Conservation (phyloP, 257 asterid genomes). For the Rauvolfia tetraphylla region DNA sequence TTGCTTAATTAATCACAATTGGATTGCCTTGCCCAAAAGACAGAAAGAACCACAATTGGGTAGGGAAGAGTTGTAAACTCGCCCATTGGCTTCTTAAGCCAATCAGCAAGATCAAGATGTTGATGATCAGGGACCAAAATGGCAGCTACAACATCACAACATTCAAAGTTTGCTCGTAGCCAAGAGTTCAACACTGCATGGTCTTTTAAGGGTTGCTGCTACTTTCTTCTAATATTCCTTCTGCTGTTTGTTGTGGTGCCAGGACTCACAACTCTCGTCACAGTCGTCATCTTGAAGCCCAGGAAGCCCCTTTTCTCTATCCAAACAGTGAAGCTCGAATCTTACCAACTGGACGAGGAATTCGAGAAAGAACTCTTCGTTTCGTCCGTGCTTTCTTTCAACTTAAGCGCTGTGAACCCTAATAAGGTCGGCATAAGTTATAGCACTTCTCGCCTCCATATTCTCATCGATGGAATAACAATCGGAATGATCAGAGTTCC, state of each 20-base stretch:
- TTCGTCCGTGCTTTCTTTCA: slow-evolving; percentile 41
- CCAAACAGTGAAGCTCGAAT: slow-evolving; percentile 37
- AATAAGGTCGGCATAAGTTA: slow-evolving; percentile 54
- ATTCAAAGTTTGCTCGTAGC: neutral
- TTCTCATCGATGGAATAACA: slow-evolving; percentile 49
- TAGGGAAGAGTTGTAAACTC: neutral
- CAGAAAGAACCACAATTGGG: too few relatives aligned
- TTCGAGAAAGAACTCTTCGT: slow-evolving; percentile 30
- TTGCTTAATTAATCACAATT: slow-evolving; percentile 16
- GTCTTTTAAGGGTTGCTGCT: slow-evolving; percentile 35
- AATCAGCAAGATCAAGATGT: slow-evolving; percentile 22
- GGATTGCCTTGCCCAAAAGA: too few relatives aligned
- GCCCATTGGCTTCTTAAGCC: neutral
- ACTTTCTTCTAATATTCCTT: slow-evolving; percentile 34
- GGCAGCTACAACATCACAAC: slow-evolving; percentile 10
- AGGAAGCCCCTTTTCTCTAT: slow-evolving; percentile 49
- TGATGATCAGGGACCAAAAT: slow-evolving; percentile 17
- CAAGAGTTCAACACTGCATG: neutral
- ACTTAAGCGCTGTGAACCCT: slow-evolving; percentile 47
- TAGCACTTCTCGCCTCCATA: slow-evolving; percentile 38
- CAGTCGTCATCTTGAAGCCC: slow-evolving; percentile 44
- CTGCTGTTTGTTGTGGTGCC: slow-evolving; percentile 25
- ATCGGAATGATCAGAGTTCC: slow-evolving; percentile 59
- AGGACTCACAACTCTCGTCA: slow-evolving; percentile 31
- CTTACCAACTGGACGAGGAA: slow-evolving; percentile 39